Evolutionary conservation across 2,329 filamentous ascomycete genomes (phyloP), one percentile per base, ranked within the genome.

Genomic region (Fusarium graminum): DNA sequence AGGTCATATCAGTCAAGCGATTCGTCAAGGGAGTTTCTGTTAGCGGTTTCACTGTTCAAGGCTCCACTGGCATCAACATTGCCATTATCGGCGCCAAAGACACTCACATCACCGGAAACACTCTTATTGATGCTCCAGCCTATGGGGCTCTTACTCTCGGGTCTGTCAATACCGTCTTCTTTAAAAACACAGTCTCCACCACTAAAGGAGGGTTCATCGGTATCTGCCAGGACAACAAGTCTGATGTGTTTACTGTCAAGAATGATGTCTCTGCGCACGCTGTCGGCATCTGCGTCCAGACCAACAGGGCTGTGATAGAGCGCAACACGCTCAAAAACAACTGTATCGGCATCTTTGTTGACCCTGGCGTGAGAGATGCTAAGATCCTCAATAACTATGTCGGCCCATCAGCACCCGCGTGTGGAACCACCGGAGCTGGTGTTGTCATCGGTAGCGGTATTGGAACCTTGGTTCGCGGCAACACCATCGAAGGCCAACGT

Each of bases 71-170:
- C 12, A 62, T 78, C 50, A 79, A 77, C 51, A 76, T 80, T 25
- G 76, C 74, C n/a, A 63, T 79, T 10, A 40, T 79, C 2, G 78
- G 76, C 4, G 76, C 71, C 11, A 55, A 71, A 40, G 72, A 77
- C 40, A 65, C 68, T 2, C 47, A 17, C 9, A 39, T 61, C 28
- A 32, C 22, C n/a, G 64, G 62, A 34, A 67, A 70, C 29, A 72
- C 63, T 12, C 52, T 72, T 30, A 52, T 54, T 8, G 63, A 70
- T 26, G 68, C 44, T 1, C 47, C 28, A 2, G 50, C 57, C 11
- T 80, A 80, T 41, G 78, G 78, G 4, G 59, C 69, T 19, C 74
- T 80, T n/a, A 76, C 78, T 6, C 68, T 72, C n/a, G 78, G 78
- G 10, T 79, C 76, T 0, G 57, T 63, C 22, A 69, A 74, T 50